Evolutionary conservation across 2,329 filamentous ascomycete species (phyloP), one percentile per base, ranked within the genome.

Genomic region (Fusarium domesticum): DNA sequence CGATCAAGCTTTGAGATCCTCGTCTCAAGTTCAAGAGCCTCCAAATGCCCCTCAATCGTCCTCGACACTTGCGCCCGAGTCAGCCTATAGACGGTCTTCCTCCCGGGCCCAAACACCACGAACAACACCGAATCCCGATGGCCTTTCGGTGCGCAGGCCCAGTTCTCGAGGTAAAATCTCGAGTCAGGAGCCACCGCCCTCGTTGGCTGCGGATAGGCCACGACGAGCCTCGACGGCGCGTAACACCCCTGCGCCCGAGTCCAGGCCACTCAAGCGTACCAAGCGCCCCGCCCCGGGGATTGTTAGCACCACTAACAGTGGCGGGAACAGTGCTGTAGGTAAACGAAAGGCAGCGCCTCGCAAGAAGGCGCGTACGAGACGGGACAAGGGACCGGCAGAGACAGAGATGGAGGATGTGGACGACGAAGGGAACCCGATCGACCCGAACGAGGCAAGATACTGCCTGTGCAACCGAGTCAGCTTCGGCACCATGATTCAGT

Each of bases 401-500:
- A 64, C 65, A 53, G 73, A 74, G 43, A 69, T 72, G 46, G 79
- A 80, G 42, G 83, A 85, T 60, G 75, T 84, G 40, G 81, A 85
- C 52, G 82, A 85, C 56, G 81, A 85, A 50, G 81, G 81, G 10
- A 84, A 84, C 48, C 68, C 78, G 18, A 85, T 91, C 59, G 86
- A 90, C 60, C 84, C 86, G 0, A 71, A 89, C 43, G 88, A 93
- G 70, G 78, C 83, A 33, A 73, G 80, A 50, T 93, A 93, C 65
- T 93, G 88, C 61, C 66, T 85, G 42, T 93, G 88, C 66, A 85
- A 88, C 56, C 75, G 87, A 45, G 85, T 93, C 41, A 89, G 85
- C 63, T 91, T 84, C 62, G 88, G 88, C 41, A 83, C 78, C 16
- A 93, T 93, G 88, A 88, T 93, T 62, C 80, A 81, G 48, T 93